Evolutionary conservation across 2,329 filamentous ascomycete genomes (phyloP).

Genomic region (Hymenoscyphus repandus): DNA sequence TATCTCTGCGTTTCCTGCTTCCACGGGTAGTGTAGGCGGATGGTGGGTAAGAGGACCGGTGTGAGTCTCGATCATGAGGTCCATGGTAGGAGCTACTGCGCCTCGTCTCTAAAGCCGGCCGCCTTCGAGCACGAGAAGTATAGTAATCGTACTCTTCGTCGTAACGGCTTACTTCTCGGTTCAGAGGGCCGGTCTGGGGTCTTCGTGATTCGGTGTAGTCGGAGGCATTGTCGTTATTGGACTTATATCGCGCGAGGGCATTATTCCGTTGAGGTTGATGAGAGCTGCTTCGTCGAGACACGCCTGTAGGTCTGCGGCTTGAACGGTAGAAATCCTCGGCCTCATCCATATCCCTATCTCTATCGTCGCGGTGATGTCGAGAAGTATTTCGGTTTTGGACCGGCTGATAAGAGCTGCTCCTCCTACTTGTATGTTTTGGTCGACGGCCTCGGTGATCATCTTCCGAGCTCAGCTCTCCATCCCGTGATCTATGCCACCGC

Average conservation of each 20-base stretch:
- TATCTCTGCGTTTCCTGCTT: not conserved
- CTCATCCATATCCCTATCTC: not conserved
- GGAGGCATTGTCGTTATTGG: not conserved
- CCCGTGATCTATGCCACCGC: not conserved
- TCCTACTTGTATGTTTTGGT: not conserved
- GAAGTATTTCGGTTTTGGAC: not conserved
- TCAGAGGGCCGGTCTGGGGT: not conserved
- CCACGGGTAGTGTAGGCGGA: not conserved
- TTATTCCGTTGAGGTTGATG: slow-evolving; percentile 1
- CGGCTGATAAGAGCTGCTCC: slow-evolving; percentile 3
- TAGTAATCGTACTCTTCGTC: slow-evolving; percentile 2
- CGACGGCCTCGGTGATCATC: not conserved
- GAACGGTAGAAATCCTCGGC: not conserved
- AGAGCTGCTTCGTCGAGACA: slow-evolving; percentile 7
- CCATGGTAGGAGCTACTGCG: slow-evolving; percentile 5
- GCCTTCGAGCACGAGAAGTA: not conserved
- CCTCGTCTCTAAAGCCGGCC: not conserved
- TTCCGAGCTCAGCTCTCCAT: not conserved
- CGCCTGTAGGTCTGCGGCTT: slow-evolving; percentile 1
- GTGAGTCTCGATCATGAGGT: not conserved
- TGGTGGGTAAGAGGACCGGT: not conserved
- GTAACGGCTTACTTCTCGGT: not conserved
- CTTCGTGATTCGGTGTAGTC: not conserved
- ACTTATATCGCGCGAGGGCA: not conserved
- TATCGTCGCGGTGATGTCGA: not conserved